Evolutionary conservation across 2,329 filamentous ascomycete species (phyloP).

Genomic region (Fusarium sp.): DNA sequence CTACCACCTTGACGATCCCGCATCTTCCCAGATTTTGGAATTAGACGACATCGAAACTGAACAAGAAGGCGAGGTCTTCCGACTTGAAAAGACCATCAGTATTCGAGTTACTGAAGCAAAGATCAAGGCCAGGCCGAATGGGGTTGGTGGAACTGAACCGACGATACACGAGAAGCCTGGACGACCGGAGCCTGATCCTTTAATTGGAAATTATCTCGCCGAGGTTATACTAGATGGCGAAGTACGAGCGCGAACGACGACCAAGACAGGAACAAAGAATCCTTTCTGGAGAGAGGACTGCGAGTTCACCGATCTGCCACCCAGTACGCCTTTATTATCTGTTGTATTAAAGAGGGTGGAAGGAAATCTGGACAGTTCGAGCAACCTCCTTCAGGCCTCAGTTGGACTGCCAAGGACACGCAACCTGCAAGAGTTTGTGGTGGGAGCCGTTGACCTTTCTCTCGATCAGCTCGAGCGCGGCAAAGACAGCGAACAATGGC

Average conservation of each 20-base stretch:
- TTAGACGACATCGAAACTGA: constrained; percentile 54
- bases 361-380: constrained; percentile 59
- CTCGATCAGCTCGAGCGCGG: constrained; percentile 82
- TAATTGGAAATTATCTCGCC: constrained; percentile 77
- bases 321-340: constrained; percentile 74
- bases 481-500: constrained; percentile 88
- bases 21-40: constrained; percentile 58
- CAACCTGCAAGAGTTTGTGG: constrained; percentile 63
- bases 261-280: constrained; percentile 75
- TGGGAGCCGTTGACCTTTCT: constrained; percentile 83
- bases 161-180: constrained; percentile 37
- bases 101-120: constrained; percentile 73
- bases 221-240: constrained; percentile 85
- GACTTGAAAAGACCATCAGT: constrained; percentile 70
- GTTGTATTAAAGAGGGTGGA: constrained; percentile 77
- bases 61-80: constrained; percentile 64
- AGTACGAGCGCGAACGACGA: constrained; percentile 78
- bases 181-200: constrained; percentile 55
- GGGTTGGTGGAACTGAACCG: constrained; percentile 36
- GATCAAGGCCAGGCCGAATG: constrained; percentile 56
- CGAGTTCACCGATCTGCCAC: constrained; percentile 79
- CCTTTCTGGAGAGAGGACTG: constrained; percentile 88
- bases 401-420: constrained; percentile 52
- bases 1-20: constrained; percentile 71
- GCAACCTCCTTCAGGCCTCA: constrained; percentile 46